Base-by-base conservation (phyloP, 306 rosid species). In the Vigna angularis region DNA sequence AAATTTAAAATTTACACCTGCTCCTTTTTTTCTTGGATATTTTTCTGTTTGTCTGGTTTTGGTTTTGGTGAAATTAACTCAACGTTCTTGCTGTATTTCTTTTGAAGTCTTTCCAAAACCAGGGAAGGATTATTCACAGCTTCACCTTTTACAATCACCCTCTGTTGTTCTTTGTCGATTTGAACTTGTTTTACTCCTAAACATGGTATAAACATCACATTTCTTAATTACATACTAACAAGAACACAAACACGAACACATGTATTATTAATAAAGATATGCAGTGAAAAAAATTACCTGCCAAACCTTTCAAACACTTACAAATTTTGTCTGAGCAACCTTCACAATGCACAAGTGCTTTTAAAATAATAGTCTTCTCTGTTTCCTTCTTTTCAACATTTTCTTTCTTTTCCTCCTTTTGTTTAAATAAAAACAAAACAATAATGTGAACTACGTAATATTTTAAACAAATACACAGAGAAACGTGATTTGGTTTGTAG, bases 301-400 rank as follows among this genome's bases (percentile, higher is more conserved):
- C 79, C 49, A 89, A 77, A 77, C 75, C 52, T 44, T 17, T 91
- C 87, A 90, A 84, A 79, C 96, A 91, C 65, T 55, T 84, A 18
- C 76, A 80, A 63, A 91, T 76, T 80, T 91, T 79, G 24, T 18
- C 52, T 3, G 88, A 74, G 83, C 98, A 93, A 66, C 87, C 91
- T 59, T 91, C 90, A 83, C 97, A 93, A 71, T 93, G 94, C 84
- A 93, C 78, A n/a, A 78, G 63, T 51, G 88, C 96, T 87, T 93
- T 93, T 81, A 93, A 71, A 72, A 93, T 86, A 48, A 91, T 79
- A 62, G 22, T 76, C 50, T 83, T 81, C 1, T 65, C 30, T 3
- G 59, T 0, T 59, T 74, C 88, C 48, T 77, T 82, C 17, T 51
- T 53, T 79, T 69, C 58, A 0, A 66, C 66, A 2, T 69, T 24